Conservation (phyloP, 768 basidiomycete species). For the Gymnopilus junonius region DNA sequence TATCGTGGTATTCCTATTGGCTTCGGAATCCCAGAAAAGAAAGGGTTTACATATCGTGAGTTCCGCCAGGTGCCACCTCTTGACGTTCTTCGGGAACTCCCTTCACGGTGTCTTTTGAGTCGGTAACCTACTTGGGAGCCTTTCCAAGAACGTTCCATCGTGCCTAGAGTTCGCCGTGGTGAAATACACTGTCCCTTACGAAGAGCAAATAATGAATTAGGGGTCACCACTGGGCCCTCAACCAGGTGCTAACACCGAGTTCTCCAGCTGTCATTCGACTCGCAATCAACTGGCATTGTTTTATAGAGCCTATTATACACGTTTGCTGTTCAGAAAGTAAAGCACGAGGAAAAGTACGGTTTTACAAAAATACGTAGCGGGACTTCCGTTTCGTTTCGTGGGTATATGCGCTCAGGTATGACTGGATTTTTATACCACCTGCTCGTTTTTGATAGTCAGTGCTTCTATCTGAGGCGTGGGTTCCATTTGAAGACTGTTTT, state of each 20-base stretch:
- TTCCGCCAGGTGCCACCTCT: too few species aligned
- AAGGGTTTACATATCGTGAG: neutral
- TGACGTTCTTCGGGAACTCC: neutral
- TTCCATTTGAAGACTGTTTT: neutral
- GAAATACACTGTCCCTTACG: too few species aligned
- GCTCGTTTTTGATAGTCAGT: neutral
- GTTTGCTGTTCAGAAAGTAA: neutral
- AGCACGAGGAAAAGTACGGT: neutral
- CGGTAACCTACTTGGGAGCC: neutral
- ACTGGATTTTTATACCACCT: neutral
- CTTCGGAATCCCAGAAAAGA: neutral
- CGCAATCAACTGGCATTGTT: neutral
- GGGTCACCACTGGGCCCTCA: too few species aligned
- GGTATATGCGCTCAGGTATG: neutral
- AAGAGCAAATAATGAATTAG: too few species aligned
- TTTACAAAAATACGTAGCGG: neutral
- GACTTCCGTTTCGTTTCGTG: neutral
- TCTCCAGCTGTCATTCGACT: neutral
- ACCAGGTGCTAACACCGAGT: too few species aligned
- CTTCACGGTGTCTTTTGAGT: too few species aligned
- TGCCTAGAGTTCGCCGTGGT: too few species aligned
- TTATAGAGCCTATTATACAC: neutral
- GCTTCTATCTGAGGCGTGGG: neutral
- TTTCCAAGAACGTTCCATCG: too few species aligned
- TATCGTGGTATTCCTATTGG: neutral